Conservation (phyloP, 164 flowering plant genomes). For the Kalanchoe fedtschenkoi region DNA sequence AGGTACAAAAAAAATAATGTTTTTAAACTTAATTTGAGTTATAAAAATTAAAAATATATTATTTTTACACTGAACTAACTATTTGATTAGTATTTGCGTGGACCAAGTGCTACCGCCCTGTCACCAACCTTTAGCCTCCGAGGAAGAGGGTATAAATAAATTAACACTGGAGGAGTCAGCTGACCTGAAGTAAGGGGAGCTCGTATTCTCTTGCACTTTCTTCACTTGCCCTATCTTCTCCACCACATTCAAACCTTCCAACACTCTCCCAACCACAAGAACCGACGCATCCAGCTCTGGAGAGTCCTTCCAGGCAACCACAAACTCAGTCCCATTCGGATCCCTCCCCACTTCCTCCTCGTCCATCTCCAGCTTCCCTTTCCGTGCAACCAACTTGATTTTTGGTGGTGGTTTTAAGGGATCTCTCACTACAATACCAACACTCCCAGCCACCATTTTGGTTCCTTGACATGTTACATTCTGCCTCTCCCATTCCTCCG, state of each 20-base stretch:
- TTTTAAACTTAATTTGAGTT: no score
- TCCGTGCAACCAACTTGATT: conserved; percentile 62
- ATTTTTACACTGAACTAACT: no score
- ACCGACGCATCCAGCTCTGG: conserved; percentile 71
- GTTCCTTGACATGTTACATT: conserved; percentile 35
- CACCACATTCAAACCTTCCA: conserved; percentile 78
- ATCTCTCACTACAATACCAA: conserved; percentile 68
- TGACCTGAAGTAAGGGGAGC: conserved; percentile 87
- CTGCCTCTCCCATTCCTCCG: conserved; percentile 23
- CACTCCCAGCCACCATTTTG: conserved; percentile 48
- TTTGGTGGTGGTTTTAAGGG: conserved; percentile 79
- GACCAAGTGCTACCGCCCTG: no score
- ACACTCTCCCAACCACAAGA: conserved; percentile 62
- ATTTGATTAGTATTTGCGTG: no score
- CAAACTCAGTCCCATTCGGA: conserved; percentile 91
- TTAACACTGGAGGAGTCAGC: neutral
- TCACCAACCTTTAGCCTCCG: no score
- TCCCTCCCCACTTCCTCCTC: conserved; percentile 60
- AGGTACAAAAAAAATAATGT: no score
- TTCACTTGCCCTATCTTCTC: conserved; percentile 58
- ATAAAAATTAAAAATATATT: no score
- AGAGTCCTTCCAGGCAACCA: conserved; percentile 45
- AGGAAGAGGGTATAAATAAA: no score
- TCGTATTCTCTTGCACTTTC: conserved; percentile 81
- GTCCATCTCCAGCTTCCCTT: conserved; percentile 78